A percentile compares a stretch with the other conserved stretches of the same genome.
phyloP scores from a whole-genome alignment of 140 eudicot species.

The Artemisia princeps region DNA sequence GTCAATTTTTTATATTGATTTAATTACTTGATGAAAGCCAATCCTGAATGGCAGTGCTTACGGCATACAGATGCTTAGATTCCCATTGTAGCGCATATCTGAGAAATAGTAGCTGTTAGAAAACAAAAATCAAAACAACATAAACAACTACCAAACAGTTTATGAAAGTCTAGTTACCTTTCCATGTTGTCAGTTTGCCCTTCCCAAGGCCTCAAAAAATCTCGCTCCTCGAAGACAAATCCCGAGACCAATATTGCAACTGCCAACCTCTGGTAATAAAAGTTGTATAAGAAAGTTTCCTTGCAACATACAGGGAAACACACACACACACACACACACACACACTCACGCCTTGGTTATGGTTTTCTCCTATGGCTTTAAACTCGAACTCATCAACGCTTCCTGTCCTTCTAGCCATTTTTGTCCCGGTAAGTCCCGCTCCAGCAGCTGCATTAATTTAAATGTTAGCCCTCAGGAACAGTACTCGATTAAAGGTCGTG shows the following conservation, averaged over 20 bases:
- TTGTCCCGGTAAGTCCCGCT: constrained; percentile 90
- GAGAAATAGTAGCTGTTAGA: constrained; percentile 3
- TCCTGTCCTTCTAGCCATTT: constrained; percentile 97
- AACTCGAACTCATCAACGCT: constrained; percentile 89
- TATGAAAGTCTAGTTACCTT: constrained; percentile 39
- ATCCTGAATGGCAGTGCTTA: constrained; percentile 95
- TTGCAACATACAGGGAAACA: not conserved
- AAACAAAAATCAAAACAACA: not conserved
- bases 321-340: too few relatives aligned
- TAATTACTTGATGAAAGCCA: constrained; percentile 85
- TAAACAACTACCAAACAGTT: not conserved
- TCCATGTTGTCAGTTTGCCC: constrained; percentile 66
- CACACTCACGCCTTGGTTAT: constrained; percentile 81
- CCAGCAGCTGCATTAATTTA: constrained; percentile 72
- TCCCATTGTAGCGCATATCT: constrained; percentile 97
- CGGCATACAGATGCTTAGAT: constrained; percentile 77
- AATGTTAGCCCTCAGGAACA: constrained; percentile 24
- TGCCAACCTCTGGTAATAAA: constrained; percentile 71
- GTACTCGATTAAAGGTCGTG: not conserved
- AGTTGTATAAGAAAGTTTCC: constrained; percentile 17
- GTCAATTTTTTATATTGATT: constrained; percentile 1
- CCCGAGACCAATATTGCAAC: constrained; percentile 84
- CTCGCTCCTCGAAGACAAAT: constrained; percentile 75
- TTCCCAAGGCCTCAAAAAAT: constrained; percentile 82
- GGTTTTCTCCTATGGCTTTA: constrained; percentile 72